Percentiles rank a stretch among this genome's conserved stretches.
phyloP scores from a whole-genome alignment of 2,329 filamentous ascomycete genomes.

The Ascochyta pisi region DNA sequence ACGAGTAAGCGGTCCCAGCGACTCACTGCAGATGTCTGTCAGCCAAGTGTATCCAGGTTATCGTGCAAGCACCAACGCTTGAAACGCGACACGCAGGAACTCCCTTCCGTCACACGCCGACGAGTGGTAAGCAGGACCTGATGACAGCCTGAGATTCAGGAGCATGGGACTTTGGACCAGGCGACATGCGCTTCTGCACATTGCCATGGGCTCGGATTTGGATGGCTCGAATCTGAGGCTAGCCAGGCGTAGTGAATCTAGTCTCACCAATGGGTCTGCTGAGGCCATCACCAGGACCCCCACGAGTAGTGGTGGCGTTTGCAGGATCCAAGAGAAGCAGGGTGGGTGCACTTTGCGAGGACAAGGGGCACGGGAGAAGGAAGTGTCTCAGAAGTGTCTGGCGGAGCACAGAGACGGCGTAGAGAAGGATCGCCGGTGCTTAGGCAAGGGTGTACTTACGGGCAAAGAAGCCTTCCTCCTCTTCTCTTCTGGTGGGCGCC shows the following conservation, averaged over 20 bases:
- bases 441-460: slow-evolving; percentile 67
- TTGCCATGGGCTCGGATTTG: slow-evolving; percentile 28
- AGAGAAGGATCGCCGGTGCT: slow-evolving; percentile 10
- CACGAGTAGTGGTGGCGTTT: slow-evolving; percentile 19
- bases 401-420: slow-evolving; percentile 11
- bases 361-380: slow-evolving; percentile 21
- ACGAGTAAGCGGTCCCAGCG: slow-evolving; percentile 95
- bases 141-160: slow-evolving; percentile 31
- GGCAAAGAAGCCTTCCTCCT: slow-evolving; percentile 94
- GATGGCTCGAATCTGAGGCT: slow-evolving; percentile 15
- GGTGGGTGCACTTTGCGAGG: slow-evolving; percentile 21
- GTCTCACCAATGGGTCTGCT: slow-evolving; percentile 30
- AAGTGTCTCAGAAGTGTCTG: slow-evolving; percentile 17
- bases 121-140: slow-evolving; percentile 38
- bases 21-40: slow-evolving; percentile 71
- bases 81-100: slow-evolving; percentile 52
- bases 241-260: slow-evolving; percentile 36
- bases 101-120: slow-evolving; percentile 46
- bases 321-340: slow-evolving; percentile 9
- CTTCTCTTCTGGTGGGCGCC: slow-evolving; percentile 82
- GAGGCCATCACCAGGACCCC: slow-evolving; percentile 38
- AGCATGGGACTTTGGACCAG: slow-evolving; percentile 11
- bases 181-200: slow-evolving; percentile 27
- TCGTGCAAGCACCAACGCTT: slow-evolving; percentile 46
- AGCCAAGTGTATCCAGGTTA: slow-evolving; percentile 37